Evolutionary conservation across 2,329 filamentous ascomycete genomes (phyloP), one percentile per base, ranked within the genome.

Genomic region (Chrysoporthe deuterocubensis): DNA sequence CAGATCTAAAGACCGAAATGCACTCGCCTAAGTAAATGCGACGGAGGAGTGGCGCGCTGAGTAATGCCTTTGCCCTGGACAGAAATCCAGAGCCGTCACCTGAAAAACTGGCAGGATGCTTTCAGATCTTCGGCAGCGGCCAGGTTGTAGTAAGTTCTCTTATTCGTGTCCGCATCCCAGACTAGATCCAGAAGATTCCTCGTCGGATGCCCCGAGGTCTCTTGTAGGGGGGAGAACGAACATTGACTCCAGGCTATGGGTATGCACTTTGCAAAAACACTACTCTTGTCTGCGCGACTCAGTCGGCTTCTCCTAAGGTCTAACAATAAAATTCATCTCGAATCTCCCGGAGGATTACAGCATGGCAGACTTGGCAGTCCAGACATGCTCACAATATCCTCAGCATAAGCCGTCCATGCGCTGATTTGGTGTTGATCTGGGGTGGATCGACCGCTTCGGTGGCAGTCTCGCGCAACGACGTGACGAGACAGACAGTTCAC

Each of bases 391-490:
- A 54, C 50, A 3, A 4, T 32, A 26, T 52, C 54, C 34, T 34
- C 32, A 18, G 18, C 13, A 14, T 9, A 11, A 40, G 14, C 54
- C 54, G 18, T 13, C 54, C 14, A 14, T 57, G 52, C 13, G 52
- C 52, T 32, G 52, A 37, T 57, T 57, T 16, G 54, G 54, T 57
- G 54, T 16, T 57, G 50, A 54, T 54, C 50, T 14, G 18, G 32
- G 34, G 54, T 13, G 32, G 54, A n/a, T 56, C 32, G 52, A 7
- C 52, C 26, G 32, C 54, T 16, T 21, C n/a, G 32, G 40, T 37
- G 2, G 18, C 16, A 46, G 14, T 32, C 32, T 57, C 16, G 5
- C n/a, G 54, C 34, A 57, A 40, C 34, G 9, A 21, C 14, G 34
- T 2, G 54, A 57, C 18, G 26, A 40, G 9, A 40, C 26, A 40